These are phyloP conservation scores for Syzygium jambos DNA, from an alignment of 345 rosid species.

Conservation along the genomic window DNA sequence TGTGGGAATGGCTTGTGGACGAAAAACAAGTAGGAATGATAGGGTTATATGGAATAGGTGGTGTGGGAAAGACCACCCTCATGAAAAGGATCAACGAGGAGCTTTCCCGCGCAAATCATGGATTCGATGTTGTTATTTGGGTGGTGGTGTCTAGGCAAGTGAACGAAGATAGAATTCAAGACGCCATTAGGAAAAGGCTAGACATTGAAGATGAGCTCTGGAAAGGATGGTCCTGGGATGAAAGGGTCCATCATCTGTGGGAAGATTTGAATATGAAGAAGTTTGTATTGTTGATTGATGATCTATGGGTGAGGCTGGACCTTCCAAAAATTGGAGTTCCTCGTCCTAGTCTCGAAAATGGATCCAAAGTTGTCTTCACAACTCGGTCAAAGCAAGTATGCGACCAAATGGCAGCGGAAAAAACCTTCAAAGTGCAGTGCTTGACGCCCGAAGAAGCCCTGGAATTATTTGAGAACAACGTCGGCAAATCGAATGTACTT, in stretches of 20 bases:
- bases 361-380: conserved; percentile 7
- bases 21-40: not conserved
- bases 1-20: not conserved
- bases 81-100: not conserved
- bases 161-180: not conserved
- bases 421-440: not conserved
- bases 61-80: conserved; percentile 16
- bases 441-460: not conserved
- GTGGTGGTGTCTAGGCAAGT: not conserved
- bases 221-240: not conserved
- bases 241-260: not conserved
- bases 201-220: not conserved
- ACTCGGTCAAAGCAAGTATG: conserved; percentile 2
- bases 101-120: not conserved
- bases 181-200: not conserved
- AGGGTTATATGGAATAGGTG: conserved; percentile 7
- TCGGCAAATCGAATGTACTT: not conserved
- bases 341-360: not conserved
- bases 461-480: not conserved
- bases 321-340: not conserved
- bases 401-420: not conserved
- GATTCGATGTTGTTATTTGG: not conserved
- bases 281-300: conserved; percentile 11
- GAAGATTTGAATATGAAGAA: not conserved
- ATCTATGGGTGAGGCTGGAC: not conserved